Evolutionary conservation across 306 rosid genomes (phyloP).

Genomic region (Pterocarpus santalinus): DNA sequence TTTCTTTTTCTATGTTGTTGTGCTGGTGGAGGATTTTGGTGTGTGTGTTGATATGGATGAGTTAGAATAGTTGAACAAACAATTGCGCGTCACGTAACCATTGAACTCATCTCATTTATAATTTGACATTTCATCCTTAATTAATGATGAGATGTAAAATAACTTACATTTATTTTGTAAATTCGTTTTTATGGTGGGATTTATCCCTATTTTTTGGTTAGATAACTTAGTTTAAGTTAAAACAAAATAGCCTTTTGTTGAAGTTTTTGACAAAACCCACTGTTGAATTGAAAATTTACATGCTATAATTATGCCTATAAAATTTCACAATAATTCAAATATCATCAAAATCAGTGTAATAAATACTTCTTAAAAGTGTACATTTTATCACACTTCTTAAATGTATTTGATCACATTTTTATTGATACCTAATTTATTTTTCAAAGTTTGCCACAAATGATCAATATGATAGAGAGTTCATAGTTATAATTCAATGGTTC

Average conservation of each 20-base stretch:
- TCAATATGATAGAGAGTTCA: neutral
- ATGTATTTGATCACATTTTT: neutral
- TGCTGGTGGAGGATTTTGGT: too few relatives aligned
- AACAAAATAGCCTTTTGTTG: too few relatives aligned
- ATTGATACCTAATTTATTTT: neutral
- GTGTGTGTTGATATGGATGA: too few relatives aligned
- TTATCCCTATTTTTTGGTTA: too few relatives aligned
- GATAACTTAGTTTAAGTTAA: too few relatives aligned
- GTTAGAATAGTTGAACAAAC: too few relatives aligned
- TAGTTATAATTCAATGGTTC: neutral
- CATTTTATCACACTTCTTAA: neutral
- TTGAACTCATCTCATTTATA: too few relatives aligned
- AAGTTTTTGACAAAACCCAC: neutral
- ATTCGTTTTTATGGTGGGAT: too few relatives aligned
- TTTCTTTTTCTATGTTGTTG: too few relatives aligned
- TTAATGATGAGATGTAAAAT: neutral
- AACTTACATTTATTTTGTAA: neutral
- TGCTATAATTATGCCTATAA: neutral
- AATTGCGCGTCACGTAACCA: too few relatives aligned
- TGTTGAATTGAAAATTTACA: neutral
- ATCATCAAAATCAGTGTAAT: neutral
- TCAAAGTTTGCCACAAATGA: neutral
- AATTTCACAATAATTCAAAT: neutral
- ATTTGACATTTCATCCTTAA: neutral
- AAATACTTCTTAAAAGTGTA: neutral